Base-by-base conservation (phyloP, 805 yeast species). In the Grigorovia yakushimaensis region DNA sequence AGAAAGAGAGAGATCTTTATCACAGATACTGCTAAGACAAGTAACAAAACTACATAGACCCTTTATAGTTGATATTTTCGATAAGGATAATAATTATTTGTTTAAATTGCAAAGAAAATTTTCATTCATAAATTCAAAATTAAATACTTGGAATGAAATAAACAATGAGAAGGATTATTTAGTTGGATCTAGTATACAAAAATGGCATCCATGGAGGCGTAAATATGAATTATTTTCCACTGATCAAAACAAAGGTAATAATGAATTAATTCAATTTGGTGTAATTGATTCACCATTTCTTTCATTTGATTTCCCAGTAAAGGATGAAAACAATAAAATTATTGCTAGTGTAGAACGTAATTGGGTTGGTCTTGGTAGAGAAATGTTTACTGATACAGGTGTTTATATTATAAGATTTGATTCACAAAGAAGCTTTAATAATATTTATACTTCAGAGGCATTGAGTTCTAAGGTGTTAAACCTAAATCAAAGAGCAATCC, bases 151-250 rank as follows among this genome's bases (percentile, higher is more conserved):
- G 45, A 44, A 44, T 20, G 47, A 47, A 11, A 43, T 46, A 45
- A 69, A 68, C 19, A 74, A 72, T 0, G 54, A 66, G 10, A 24
- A 15, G 18, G 75, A 73, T 0, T 60, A 69, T 1, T 59, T 79
- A 4, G 69, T 93, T 18, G 98, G 98, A 1, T 97, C 91, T 62
- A 77, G 87, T 23, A 79, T 84, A 5, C 98, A 93, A 65, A 81
- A 84, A 53, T 93, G 96, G 96, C 98, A 93, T 68, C 70, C 83
- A 39, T 89, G 96, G 96, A 76, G 98, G 61, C 73, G 98, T 49
- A 69, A 83, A 43, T 93, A 93, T 65, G 87, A 89, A 58, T 69
- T 93, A 55, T 93, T 86, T 42, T 45, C 39, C 13, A 44, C 18
- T 15, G 41, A 17, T 19, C 33, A 54, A 52, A 20, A 70, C 51